These are phyloP conservation scores for Jatropha curcas DNA, from an alignment of 345 rosid genomes.

Conservation along the genomic window DNA sequence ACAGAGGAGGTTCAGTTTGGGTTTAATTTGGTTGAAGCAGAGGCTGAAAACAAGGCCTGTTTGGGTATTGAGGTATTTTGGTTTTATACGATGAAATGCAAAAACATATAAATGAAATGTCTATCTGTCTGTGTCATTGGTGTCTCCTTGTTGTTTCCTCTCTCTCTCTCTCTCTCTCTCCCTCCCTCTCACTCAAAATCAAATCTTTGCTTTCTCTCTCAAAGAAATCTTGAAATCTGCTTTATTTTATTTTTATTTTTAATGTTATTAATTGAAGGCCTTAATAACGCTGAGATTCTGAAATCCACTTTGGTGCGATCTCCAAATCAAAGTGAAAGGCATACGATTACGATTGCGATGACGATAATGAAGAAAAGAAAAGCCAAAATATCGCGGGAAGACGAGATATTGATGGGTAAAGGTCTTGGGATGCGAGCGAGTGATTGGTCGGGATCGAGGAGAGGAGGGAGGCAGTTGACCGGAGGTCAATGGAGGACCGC, in stretches of 20 bases:
- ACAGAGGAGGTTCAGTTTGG: not conserved
- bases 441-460: constrained; percentile 17
- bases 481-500: constrained; percentile 34
- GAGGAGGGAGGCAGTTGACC: constrained; percentile 28
- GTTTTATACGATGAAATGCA: not conserved
- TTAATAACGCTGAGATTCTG: constrained; percentile 40
- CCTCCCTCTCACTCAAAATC: constrained; percentile 42
- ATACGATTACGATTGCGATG: not conserved
- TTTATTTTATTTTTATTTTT: not conserved
- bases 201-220: constrained; percentile 57
- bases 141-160: not conserved
- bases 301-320: constrained; percentile 59
- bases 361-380: not conserved
- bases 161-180: too few relatives aligned
- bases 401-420: constrained; percentile 9
- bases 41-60: constrained; percentile 4
- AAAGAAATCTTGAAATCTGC: constrained; percentile 41
- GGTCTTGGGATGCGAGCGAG: constrained; percentile 11
- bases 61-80: not conserved
- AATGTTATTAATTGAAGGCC: not conserved
- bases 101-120: constrained; percentile 8
- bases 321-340: constrained; percentile 21
- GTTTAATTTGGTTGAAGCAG: not conserved
- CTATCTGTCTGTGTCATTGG: constrained; percentile 18
- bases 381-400: constrained; percentile 6